Conservation (phyloP, 768 basidiomycete genomes). For the Boletus barrowsii region DNA sequence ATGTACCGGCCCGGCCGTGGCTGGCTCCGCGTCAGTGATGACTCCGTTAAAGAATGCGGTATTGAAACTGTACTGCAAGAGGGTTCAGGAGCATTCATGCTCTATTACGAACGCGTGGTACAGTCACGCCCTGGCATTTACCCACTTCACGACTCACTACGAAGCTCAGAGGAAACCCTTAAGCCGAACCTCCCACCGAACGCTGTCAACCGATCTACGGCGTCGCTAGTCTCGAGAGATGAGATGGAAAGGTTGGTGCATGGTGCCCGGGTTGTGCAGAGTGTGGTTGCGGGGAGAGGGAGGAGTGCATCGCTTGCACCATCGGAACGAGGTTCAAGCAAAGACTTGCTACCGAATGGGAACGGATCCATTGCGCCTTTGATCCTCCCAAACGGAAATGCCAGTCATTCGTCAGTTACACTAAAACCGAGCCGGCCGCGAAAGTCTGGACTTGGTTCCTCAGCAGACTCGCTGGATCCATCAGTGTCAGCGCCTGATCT, state of each 20-base stretch:
- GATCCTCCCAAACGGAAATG: constrained; percentile 24
- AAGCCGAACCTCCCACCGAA: constrained; percentile 41
- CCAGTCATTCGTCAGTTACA: constrained; percentile 18
- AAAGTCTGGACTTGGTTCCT: constrained; percentile 2
- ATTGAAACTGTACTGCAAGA: constrained; percentile 71
- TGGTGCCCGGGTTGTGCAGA: constrained; percentile 54
- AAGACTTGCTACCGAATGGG: constrained; percentile 10
- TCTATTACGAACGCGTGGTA: constrained; percentile 84
- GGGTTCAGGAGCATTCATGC: constrained; percentile 80
- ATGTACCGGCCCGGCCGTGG: constrained; percentile 50
- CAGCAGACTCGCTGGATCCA: constrained; percentile 7
- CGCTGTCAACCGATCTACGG: constrained; percentile 46
- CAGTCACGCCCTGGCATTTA: constrained; percentile 35
- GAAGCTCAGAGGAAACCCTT: constrained; percentile 65
- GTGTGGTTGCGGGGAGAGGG: constrained; percentile 47
- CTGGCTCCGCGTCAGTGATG: constrained; percentile 91
- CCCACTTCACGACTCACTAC: constrained; percentile 34
- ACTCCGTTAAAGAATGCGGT: constrained; percentile 71
- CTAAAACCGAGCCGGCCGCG: constrained; percentile 19
- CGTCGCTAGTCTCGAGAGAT: constrained; percentile 37
- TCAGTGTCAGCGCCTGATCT: constrained; percentile 29
- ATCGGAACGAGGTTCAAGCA: constrained; percentile 27
- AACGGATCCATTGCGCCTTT: constrained; percentile 6
- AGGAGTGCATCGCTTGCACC: constrained; percentile 38
- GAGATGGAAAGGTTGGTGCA: constrained; percentile 23